Conservation (phyloP, 108 stramenopile species). For the Asterionellopsis glacialis region DNA sequence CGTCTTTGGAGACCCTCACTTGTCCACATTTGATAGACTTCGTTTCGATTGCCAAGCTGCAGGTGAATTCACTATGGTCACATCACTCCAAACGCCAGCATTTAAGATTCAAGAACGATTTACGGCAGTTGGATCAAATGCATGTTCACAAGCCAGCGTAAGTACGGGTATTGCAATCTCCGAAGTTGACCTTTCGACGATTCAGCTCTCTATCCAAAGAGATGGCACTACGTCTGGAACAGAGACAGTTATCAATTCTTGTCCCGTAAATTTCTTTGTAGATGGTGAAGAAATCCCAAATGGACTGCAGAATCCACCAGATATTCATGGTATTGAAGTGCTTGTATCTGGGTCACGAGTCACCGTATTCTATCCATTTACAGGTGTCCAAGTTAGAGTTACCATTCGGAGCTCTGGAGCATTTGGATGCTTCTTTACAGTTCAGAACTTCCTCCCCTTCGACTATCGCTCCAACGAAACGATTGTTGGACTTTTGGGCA, state of each 20-base stretch:
- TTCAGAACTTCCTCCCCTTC: not conserved
- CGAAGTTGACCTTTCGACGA: not conserved
- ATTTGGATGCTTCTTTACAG: slow-evolving; percentile 7
- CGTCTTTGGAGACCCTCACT: slow-evolving; percentile 23
- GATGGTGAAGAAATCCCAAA: not conserved
- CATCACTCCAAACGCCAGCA: slow-evolving; percentile 8
- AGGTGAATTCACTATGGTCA: slow-evolving; percentile 20
- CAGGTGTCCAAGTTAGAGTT: slow-evolving; percentile 1
- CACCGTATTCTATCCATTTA: not conserved
- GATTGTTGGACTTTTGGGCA: slow-evolving; percentile 6
- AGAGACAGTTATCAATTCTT: not conserved
- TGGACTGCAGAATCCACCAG: not conserved
- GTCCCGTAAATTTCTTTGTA: slow-evolving; percentile 1
- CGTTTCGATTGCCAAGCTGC: slow-evolving; percentile 21
- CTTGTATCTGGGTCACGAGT: not conserved
- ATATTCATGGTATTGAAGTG: not conserved
- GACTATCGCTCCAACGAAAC: slow-evolving; percentile 1
- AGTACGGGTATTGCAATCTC: not conserved
- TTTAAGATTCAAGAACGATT: slow-evolving; percentile 19
- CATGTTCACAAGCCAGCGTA: not conserved
- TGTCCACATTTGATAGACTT: slow-evolving; percentile 20
- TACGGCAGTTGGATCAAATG: slow-evolving; percentile 4
- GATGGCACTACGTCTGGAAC: not conserved
- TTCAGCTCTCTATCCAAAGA: slow-evolving; percentile 4
- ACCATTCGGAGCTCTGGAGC: not conserved